Base-by-base conservation (phyloP, 1,284 basidiomycete species). In the Moesziomyces sp. region DNA sequence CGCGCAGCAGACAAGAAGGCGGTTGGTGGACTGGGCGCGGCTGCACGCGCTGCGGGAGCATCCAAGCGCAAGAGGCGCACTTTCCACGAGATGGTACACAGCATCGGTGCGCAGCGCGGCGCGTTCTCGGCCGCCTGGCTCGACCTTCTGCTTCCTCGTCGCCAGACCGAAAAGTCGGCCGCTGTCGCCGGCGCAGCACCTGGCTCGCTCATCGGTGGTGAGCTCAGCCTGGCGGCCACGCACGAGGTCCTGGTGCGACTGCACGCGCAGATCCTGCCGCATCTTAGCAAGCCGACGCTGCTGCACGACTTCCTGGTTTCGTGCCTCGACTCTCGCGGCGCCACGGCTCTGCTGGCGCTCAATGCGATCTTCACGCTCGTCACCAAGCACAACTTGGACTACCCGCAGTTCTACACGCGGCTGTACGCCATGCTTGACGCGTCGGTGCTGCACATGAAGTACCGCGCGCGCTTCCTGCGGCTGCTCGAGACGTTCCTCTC, bases 271-370 rank as follows among this genome's bases (percentile, higher is more conserved):
- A 91, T 97, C 21, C 86, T 97, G 79, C 94, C 94, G 0, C 90
- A 95, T 83, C 84, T 97, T 58, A 92, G 91, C 5, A 86, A 91
- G 52, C 89, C 86, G 13, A 83, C 86, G 46, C 84, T 96, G 53
- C 88, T 96, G 16, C 95, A 97, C 89, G 96, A 99, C 85, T 99
- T 95, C 92, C 88, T 99, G 35, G 90, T 92, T 34, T 89, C 89
- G 13, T 92, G 93, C 72, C 91, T 97, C 38, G 94, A 81, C 58
- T 66, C 76, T 8, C 67, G 70, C 3, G 94, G 93, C 1, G 89
- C 91, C 0, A 89, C 92, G n/a, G 94, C 93, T 3, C 87, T 99
- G 58, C 87, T 98, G 46, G 94, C 93, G 5, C 88, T 99, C 75
- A 98, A 98, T 80, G 92, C 92, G 0, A 86, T 99, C 52, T 99